Base-by-base conservation (phyloP, 129 eudicot genomes). In the Flaveria brownii region DNA sequence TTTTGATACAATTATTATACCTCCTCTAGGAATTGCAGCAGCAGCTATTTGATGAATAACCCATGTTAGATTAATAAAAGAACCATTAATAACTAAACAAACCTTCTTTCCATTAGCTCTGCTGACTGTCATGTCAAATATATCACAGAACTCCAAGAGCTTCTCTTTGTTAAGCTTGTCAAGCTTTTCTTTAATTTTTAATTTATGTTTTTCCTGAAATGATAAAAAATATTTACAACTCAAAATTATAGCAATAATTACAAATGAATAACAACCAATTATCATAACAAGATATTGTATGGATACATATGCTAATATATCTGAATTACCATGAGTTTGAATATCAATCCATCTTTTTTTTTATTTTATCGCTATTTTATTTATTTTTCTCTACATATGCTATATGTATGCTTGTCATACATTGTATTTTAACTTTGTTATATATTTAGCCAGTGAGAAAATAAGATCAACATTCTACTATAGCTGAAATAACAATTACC, bases 121-220 rank as follows among this genome's bases (percentile, higher is more conserved):
- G 68, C 84, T 42, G 73, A 91, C 67, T 63, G 96, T 85, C 82
- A 95, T 63, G 82, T 91, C 97, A 59, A 95, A 84, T 43, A 95
- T 81, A 81, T 95, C 97, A 43, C 99, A 95, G 75, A 89, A 77
- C 55, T 91, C 99, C 74, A 85, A 13, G 79, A 95, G 85, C 70
- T 91, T 95, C 81, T 95, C 99, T 78, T 95, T 95, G 22, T 77
- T 83, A 61, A 70, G 84, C 87, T 89, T 95, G 82, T 95, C 99
- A 64, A 95, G 81, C 76, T 89, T 95, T 75, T 95, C 99, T 80
- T 85, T 91, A 20, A 95, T 73, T 82, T 88, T 95, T 16, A 83
- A 36, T 84, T 80, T 95, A 78, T 95, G 99, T 84, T 95, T 95
- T 55, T 95, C 99, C 99, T 91, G 87, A 78, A 64, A 80, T 23